These are phyloP conservation scores for Zopfochytrium polystomum DNA, from an alignment of 371 early-diverging fungal genomes.

Conservation along the genomic window DNA sequence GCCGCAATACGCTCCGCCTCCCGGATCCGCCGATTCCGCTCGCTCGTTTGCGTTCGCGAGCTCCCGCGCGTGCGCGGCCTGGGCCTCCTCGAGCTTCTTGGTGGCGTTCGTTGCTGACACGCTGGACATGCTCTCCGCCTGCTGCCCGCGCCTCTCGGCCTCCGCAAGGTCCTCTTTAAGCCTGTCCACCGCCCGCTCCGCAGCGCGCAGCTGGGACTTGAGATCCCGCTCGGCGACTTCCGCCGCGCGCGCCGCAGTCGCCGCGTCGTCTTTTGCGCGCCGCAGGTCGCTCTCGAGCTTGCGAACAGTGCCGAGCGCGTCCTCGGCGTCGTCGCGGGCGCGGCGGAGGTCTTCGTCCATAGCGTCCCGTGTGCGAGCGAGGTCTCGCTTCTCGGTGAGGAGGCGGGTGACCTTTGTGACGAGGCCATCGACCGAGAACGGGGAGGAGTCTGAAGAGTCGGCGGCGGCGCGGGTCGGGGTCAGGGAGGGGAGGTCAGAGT, in stretches of 20 bases:
- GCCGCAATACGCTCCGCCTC: not conserved
- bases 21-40: slow-evolving; percentile 18
- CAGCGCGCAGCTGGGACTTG: not conserved
- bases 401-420: slow-evolving; percentile 1
- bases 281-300: slow-evolving; percentile 11
- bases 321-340: slow-evolving; percentile 5
- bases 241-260: not conserved
- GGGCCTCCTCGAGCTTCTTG: slow-evolving; percentile 12
- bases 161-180: slow-evolving; percentile 16
- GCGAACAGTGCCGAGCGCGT: not conserved
- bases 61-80: slow-evolving; percentile 16
- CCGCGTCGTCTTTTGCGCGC: not conserved
- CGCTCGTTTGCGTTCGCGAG: slow-evolving; percentile 10
- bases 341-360: not conserved
- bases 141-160: slow-evolving; percentile 4
- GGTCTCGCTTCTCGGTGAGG: not conserved
- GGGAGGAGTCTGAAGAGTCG: too few relatives aligned
- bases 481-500: too few relatives aligned
- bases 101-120: not conserved
- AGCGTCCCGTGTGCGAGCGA: not conserved
- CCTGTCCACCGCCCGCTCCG: slow-evolving; percentile 22
- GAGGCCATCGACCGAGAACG: slow-evolving; percentile 2
- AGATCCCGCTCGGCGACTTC: slow-evolving; percentile 5
- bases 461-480: too few relatives aligned
- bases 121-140: not conserved